Evolutionary conservation across 164 flowering plant genomes (phyloP).

Genomic region (Piper betle): DNA sequence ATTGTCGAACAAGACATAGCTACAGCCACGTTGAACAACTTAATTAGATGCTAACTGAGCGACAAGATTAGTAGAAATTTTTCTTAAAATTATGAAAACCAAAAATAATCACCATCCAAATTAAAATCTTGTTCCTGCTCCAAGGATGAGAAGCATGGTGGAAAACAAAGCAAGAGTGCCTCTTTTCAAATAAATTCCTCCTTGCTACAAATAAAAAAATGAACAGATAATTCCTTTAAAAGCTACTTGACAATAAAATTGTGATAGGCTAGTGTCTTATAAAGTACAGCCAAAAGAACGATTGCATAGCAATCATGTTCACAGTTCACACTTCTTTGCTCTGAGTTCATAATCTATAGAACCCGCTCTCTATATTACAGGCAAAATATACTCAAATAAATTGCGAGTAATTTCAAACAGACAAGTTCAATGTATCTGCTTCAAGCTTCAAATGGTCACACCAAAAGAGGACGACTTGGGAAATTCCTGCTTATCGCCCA

Average conservation of each 20-base stretch:
- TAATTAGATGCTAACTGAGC: neutral
- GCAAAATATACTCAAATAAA: neutral
- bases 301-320: neutral
- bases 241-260: neutral
- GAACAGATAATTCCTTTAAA: too few relatives aligned
- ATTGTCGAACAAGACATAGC: constrained; percentile 86
- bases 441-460: too few relatives aligned
- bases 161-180: constrained; percentile 66
- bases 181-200: constrained; percentile 46
- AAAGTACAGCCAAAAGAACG: neutral
- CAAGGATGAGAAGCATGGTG: constrained; percentile 93
- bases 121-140: constrained; percentile 72
- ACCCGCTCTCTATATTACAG: neutral
- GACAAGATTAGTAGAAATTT: neutral
- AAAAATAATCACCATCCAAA: constrained; percentile 72
- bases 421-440: too few relatives aligned
- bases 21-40: constrained; percentile 19
- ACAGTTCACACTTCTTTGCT: neutral
- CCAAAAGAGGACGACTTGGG: too few relatives aligned
- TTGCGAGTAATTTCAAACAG: too few relatives aligned
- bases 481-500: too few relatives aligned
- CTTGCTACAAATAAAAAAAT: constrained; percentile 20
- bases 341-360: neutral
- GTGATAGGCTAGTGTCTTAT: neutral
- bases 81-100: constrained; percentile 9